A percentile compares a stretch with the other conserved stretches of the same genome.
These are phyloP conservation scores for Eleusine indica DNA, from an alignment of 176 grass and related monocot genomes.

Conservation along the genomic window DNA sequence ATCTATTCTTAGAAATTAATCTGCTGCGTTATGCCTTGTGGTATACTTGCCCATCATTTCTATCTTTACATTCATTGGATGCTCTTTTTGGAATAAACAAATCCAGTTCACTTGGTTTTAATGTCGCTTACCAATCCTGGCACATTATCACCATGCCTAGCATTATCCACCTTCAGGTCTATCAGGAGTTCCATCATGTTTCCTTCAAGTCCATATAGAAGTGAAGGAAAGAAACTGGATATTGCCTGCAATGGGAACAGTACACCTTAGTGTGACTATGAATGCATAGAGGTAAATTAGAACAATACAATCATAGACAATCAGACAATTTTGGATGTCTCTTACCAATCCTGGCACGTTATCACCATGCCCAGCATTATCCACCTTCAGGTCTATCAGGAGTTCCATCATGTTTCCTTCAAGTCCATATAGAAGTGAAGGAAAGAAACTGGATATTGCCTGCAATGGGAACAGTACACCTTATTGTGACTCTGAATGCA, in stretches of 20 bases:
- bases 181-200: conserved; percentile 40
- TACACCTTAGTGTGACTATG: too few relatives aligned
- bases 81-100: conserved; percentile 33
- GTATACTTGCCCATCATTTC: conserved; percentile 43
- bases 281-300: too few relatives aligned
- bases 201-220: conserved; percentile 23
- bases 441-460: too few relatives aligned
- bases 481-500: too few relatives aligned
- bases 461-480: too few relatives aligned
- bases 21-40: conserved; percentile 59
- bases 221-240: too few relatives aligned
- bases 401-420: conserved; percentile 47
- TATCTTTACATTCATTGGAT: conserved; percentile 29
- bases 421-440: too few relatives aligned
- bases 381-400: not conserved
- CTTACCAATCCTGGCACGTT: conserved; percentile 84
- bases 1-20: conserved; percentile 59
- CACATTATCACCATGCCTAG: conserved; percentile 73
- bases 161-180: conserved; percentile 27
- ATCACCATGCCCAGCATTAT: conserved; percentile 63
- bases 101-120: conserved; percentile 61
- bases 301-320: too few relatives aligned
- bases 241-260: too few relatives aligned
- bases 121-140: conserved; percentile 80
- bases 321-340: conserved; percentile 35